phyloP scores from a whole-genome alignment of 73 alveolate species.

The Stentor coeruleus region DNA sequence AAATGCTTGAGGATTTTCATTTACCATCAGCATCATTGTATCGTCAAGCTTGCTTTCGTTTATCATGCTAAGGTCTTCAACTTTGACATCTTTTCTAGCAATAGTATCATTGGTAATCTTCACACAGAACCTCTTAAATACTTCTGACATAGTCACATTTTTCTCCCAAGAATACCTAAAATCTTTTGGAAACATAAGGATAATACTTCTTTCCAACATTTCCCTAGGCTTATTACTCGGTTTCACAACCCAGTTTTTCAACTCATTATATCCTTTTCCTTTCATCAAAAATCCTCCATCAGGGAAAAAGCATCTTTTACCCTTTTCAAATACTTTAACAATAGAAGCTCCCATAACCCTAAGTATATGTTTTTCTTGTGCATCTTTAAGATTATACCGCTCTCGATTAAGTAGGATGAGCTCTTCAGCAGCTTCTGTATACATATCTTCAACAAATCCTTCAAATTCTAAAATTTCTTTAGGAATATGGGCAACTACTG shows the following conservation, averaged over 20 bases:
- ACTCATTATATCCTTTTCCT: not conserved
- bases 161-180: not conserved
- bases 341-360: not conserved
- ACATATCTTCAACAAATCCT: slow-evolving; percentile 12
- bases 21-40: too few species aligned
- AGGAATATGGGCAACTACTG: not conserved
- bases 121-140: not conserved
- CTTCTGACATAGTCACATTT: not conserved
- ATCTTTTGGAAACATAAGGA: slow-evolving; percentile 1
- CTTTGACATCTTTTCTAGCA: too few species aligned
- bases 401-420: not conserved
- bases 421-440: slow-evolving; percentile 25
- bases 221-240: not conserved
- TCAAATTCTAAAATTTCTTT: not conserved
- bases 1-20: too few species aligned
- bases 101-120: not conserved
- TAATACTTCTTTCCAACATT: not conserved
- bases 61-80: too few species aligned
- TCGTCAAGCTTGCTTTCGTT: too few species aligned
- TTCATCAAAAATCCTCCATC: not conserved
- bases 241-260: not conserved
- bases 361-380: not conserved
- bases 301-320: not conserved
- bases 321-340: not conserved
- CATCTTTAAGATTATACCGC: not conserved